phyloP scores from a whole-genome alignment of 2,329 filamentous ascomycete species.

The Aspergillus japonicus region DNA sequence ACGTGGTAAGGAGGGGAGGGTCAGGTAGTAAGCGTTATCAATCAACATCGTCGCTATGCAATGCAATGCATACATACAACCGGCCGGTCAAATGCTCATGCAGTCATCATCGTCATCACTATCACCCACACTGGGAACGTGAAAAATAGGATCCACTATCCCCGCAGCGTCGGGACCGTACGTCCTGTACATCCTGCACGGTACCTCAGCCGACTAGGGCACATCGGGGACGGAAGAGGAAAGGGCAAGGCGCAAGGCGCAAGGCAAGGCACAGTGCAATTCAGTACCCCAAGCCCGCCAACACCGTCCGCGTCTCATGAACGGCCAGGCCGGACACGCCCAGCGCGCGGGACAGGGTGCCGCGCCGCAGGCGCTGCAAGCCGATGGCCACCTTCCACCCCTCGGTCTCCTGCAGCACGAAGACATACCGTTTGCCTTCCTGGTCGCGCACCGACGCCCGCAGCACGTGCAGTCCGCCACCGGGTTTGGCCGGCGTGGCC shows the following conservation, averaged over 20 bases:
- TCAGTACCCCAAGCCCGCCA: conserved; percentile 22
- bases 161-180: too few relatives aligned
- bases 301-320: conserved; percentile 20
- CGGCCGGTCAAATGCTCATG: background rate
- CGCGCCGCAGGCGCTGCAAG: conserved; percentile 55
- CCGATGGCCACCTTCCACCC: conserved; percentile 64
- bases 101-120: background rate
- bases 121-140: background rate
- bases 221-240: too few relatives aligned
- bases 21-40: too few relatives aligned
- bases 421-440: conserved; percentile 62
- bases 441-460: conserved; percentile 59
- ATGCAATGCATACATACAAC: background rate
- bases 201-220: too few relatives aligned
- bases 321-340: conserved; percentile 43
- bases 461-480: conserved; percentile 55
- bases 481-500: conserved; percentile 15
- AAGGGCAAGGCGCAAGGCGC: too few relatives aligned
- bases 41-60: too few relatives aligned
- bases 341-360: conserved; percentile 56
- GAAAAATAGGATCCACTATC: too few relatives aligned
- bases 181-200: too few relatives aligned
- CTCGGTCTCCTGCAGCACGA: conserved; percentile 58
- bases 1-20: too few relatives aligned
- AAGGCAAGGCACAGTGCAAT: too few relatives aligned